phyloP scores from a whole-genome alignment of 2,329 filamentous ascomycete species.

The Fusarium austroafricanum region DNA sequence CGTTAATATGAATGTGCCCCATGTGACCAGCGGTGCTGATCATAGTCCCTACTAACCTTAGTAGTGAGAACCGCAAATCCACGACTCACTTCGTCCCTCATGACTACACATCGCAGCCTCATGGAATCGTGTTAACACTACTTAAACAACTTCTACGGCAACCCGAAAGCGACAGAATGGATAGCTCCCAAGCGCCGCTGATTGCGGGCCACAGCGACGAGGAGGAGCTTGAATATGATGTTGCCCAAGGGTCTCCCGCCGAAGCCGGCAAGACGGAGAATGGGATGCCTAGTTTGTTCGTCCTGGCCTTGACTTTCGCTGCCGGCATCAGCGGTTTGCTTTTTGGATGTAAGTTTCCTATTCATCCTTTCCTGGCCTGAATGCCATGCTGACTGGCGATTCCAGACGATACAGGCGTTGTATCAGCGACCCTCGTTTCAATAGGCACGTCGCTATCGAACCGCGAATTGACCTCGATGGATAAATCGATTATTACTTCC shows the following conservation, averaged over 20 bases:
- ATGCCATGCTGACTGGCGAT: constrained; percentile 8
- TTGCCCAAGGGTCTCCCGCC: constrained; percentile 39
- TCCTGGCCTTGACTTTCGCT: constrained; percentile 71
- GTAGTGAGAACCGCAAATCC: constrained; percentile 14
- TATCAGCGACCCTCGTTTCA: constrained; percentile 75
- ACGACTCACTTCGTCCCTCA: constrained; percentile 19
- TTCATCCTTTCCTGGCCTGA: background rate
- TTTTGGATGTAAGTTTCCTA: constrained; percentile 69
- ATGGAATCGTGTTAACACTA: constrained; percentile 24
- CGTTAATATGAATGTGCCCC: constrained; percentile 7
- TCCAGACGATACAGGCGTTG: constrained; percentile 74
- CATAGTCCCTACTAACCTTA: constrained; percentile 11
- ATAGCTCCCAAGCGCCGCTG: constrained; percentile 54
- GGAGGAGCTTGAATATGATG: constrained; percentile 51
- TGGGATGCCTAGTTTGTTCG: constrained; percentile 60
- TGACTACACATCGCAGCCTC: constrained; percentile 27
- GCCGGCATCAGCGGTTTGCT: constrained; percentile 75
- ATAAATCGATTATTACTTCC: constrained; percentile 79
- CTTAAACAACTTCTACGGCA: background rate
- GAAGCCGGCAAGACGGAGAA: constrained; percentile 47
- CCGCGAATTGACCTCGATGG: constrained; percentile 68
- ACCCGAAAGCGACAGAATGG: constrained; percentile 44
- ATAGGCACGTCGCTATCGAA: constrained; percentile 69
- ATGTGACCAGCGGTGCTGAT: constrained; percentile 44
- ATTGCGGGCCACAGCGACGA: constrained; percentile 50